Evolutionary conservation across 1,139 yeast species (phyloP).

Genomic region (Wickerhamomyces sp.): DNA sequence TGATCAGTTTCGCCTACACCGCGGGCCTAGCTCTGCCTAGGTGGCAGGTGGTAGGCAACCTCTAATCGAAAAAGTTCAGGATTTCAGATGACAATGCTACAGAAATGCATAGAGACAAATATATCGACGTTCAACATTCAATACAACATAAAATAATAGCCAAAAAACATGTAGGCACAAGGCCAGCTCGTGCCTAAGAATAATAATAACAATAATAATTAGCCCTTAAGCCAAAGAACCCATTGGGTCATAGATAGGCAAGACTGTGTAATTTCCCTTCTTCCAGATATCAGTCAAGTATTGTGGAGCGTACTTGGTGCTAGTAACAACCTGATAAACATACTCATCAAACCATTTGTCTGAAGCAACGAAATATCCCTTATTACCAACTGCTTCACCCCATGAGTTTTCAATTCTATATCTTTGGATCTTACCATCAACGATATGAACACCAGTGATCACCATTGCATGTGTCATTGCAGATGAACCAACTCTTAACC

Average conservation of each 20-base stretch:
- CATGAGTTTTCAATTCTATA: conserved; percentile 85
- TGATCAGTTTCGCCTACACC: no score
- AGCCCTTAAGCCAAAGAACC: conserved; percentile 60
- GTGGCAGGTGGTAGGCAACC: no score
- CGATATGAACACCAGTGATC: conserved; percentile 65
- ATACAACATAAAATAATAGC: no score
- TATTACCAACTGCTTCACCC: conserved; percentile 69
- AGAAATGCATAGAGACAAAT: no score
- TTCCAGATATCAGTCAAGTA: conserved; percentile 40
- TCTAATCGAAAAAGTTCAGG: no score
- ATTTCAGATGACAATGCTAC: no score
- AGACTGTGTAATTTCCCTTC: conserved; percentile 40
- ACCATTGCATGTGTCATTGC: conserved; percentile 90
- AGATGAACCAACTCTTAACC: conserved; percentile 50
- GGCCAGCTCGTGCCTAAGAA: no score
- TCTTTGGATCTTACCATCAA: conserved; percentile 54
- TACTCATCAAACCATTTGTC: conserved; percentile 78
- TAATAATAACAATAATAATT: neutral
- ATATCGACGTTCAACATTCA: no score
- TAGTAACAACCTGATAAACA: conserved; percentile 74
- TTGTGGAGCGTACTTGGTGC: conserved; percentile 46
- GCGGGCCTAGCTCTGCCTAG: no score
- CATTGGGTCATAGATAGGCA: conserved; percentile 83
- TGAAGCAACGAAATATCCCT: conserved; percentile 74
- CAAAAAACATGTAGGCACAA: no score